phyloP scores from a whole-genome alignment of 257 asterid species.

The Salvia rosmarinus region DNA sequence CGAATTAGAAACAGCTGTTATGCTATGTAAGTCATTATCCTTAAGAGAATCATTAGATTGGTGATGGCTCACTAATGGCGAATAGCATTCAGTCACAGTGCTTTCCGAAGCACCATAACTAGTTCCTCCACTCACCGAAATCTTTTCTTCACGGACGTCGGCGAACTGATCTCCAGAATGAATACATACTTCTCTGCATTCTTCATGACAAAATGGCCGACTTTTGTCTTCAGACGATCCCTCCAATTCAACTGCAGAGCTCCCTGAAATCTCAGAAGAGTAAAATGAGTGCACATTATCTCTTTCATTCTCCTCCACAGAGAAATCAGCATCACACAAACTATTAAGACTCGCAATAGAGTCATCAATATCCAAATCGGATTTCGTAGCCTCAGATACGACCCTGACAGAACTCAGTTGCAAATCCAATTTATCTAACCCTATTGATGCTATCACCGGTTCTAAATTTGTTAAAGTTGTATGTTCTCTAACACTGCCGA shows the following conservation, averaged over 20 bases:
- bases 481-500: slow-evolving; percentile 37
- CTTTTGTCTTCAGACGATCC: slow-evolving; percentile 25
- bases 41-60: slow-evolving; percentile 39
- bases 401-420: slow-evolving; percentile 27
- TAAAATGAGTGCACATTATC: slow-evolving; percentile 28
- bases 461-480: slow-evolving; percentile 33
- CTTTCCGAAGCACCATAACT: slow-evolving; percentile 37
- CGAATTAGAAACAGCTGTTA: slow-evolving; percentile 36
- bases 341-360: slow-evolving; percentile 34
- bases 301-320: slow-evolving; percentile 24
- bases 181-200: slow-evolving; percentile 29
- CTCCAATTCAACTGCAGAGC: slow-evolving; percentile 33
- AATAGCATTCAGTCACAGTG: slow-evolving; percentile 38
- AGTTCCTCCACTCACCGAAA: slow-evolving; percentile 31
- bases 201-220: slow-evolving; percentile 22
- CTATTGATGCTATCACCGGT: slow-evolving; percentile 22
- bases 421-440: slow-evolving; percentile 32
- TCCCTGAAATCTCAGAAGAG: slow-evolving; percentile 34
- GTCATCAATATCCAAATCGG: slow-evolving; percentile 36
- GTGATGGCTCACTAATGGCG: slow-evolving; percentile 40
- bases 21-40: slow-evolving; percentile 37
- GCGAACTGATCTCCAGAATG: slow-evolving; percentile 29
- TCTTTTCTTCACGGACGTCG: slow-evolving; percentile 36
- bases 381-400: slow-evolving; percentile 35
- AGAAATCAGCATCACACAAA: slow-evolving; percentile 23